Evolutionary conservation across 2,329 filamentous ascomycete species (phyloP).

Genomic region (Fusarium albidum): DNA sequence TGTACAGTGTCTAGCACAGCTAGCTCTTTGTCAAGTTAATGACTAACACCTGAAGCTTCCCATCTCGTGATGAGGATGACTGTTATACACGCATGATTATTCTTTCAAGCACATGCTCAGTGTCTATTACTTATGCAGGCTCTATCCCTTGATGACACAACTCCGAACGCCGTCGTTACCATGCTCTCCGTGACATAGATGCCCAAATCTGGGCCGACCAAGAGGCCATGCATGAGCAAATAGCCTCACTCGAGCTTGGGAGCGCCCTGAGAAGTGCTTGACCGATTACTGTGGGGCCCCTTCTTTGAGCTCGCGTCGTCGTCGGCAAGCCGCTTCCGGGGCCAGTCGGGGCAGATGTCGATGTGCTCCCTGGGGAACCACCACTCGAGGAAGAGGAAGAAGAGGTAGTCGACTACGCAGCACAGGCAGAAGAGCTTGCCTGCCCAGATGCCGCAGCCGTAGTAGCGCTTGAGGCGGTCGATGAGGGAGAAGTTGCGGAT

Average conservation of each 20-base stretch:
- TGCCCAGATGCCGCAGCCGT: slow-evolving; percentile 97
- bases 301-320: slow-evolving; percentile 43
- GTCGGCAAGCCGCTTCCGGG: slow-evolving; percentile 68
- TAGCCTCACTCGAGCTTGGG: slow-evolving; percentile 36
- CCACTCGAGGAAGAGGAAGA: slow-evolving; percentile 89
- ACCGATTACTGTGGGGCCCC: slow-evolving; percentile 42
- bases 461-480: slow-evolving; percentile 94
- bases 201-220: not conserved
- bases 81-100: slow-evolving; percentile 5
- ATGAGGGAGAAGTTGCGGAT: slow-evolving; percentile 92
- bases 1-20: slow-evolving; percentile 39
- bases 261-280: slow-evolving; percentile 44
- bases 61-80: slow-evolving; percentile 8
- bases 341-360: slow-evolving; percentile 92
- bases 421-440: slow-evolving; percentile 97
- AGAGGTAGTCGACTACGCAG: slow-evolving; percentile 90
- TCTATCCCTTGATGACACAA: slow-evolving; percentile 6
- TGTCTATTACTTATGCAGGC: not conserved
- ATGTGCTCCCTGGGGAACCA: slow-evolving; percentile 86
- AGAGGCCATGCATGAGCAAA: no score
- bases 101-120: not conserved
- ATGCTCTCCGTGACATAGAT: not conserved
- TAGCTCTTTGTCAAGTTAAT: slow-evolving; percentile 39
- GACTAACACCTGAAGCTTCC: slow-evolving; percentile 23
- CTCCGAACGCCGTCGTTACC: slow-evolving; percentile 16